Conservation (phyloP, 305 asterid genomes). For the Ruellia speciosa region DNA sequence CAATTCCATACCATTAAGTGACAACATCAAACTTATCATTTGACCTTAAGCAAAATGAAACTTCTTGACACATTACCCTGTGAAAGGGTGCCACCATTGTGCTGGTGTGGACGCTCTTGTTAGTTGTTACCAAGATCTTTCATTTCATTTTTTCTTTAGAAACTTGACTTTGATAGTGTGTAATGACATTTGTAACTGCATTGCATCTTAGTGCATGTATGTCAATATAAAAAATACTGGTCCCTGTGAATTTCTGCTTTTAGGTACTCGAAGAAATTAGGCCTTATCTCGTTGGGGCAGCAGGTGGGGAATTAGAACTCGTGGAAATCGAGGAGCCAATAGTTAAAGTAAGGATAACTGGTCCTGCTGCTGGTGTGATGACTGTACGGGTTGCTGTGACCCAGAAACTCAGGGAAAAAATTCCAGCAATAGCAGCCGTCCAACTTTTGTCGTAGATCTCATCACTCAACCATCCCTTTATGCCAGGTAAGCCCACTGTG, state of each 20-base stretch:
- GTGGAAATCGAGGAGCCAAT: constrained; percentile 84
- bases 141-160: not conserved
- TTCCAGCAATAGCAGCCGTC: constrained; percentile 86
- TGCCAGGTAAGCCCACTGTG: not conserved
- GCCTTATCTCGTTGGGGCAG: constrained; percentile 82
- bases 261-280: constrained; percentile 93
- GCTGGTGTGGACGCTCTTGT: not conserved
- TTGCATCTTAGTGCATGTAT: not conserved
- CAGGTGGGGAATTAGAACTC: constrained; percentile 82
- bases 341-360: constrained; percentile 75
- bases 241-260: not conserved
- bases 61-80: not conserved
- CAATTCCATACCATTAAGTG: not conserved
- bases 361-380: constrained; percentile 94
- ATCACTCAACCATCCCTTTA: not conserved
- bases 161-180: not conserved
- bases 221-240: not conserved
- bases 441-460: constrained; percentile 63
- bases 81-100: not conserved
- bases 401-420: constrained; percentile 85
- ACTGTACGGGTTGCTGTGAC: constrained; percentile 95
- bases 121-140: too few species aligned
- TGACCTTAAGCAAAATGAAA: not conserved
- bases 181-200: not conserved
- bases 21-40: not conserved